Evolutionary conservation across 306 rosid genomes (phyloP), one percentile per base, ranked within the genome.

Genomic region (Hippophae tibetana): DNA sequence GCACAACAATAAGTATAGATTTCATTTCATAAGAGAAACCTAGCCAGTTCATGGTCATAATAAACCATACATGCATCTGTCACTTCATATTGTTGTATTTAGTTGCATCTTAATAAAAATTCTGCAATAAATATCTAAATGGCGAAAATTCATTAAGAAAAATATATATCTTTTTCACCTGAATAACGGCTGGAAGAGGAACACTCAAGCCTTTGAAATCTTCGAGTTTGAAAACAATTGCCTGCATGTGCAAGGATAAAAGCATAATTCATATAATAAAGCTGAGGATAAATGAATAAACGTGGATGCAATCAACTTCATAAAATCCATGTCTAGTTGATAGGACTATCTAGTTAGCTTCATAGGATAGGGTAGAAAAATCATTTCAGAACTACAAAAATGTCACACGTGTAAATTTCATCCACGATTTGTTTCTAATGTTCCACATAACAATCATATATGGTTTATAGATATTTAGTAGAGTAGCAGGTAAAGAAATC

Each of bases 111-210:
- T 13, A 10, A 49, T 25, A 18, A 10, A 14, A 40, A 43, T 55
- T 42, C 25, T 6, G 63, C 7, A 18, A 56, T 55, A 38, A 42
- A 40, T 11, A 38, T 13, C 14, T 9, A 9, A 13, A 18, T n/a
- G 42, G 23, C 26, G 66, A 5, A 50, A 58, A 7, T 40, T 60
- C 44, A 12, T 27, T 3, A 47, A 46, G 38, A 42, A 49, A 58
- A 57, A 42, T 31, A n/a, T 67, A 42, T 59, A 50, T 49, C 47
- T 60, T 42, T 54, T 73, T 76, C 70, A 76, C 86, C 80, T 80
- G 96, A 70, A 92, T 74, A 74, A 92, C 70, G 49, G 95, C 89
- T 2, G 98, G 95, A 74, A 92, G 95, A 60, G 95, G 98, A 79
- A 92, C 95, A 6, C 54, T 62, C 69, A 87, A 62, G 58, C 68